These are phyloP conservation scores for Viola pubescens DNA, from an alignment of 441 rosid species.

Conservation along the genomic window DNA sequence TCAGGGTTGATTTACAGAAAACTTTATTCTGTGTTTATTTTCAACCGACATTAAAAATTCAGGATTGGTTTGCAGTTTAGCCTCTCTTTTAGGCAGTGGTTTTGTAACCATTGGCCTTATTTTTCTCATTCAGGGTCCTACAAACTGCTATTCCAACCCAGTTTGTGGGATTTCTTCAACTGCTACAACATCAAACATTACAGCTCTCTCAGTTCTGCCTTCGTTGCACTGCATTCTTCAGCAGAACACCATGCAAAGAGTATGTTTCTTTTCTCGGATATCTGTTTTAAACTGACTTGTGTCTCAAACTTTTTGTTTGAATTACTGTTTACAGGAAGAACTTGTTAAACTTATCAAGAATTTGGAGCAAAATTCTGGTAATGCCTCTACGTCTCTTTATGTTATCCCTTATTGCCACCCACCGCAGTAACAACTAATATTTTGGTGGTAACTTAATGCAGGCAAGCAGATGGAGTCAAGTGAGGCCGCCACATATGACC, in stretches of 20 bases:
- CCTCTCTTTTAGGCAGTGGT: constrained; percentile 34
- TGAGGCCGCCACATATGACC: constrained; percentile 45
- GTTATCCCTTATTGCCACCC: constrained; percentile 1
- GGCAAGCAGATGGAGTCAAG: constrained; percentile 56
- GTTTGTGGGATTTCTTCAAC: constrained; percentile 43
- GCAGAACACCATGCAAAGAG: constrained; percentile 77
- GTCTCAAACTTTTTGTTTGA: not conserved
- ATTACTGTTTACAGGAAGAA: constrained; percentile 65
- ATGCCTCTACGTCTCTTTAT: constrained; percentile 11
- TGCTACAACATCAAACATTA: constrained; percentile 34
- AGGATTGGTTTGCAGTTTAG: too few species aligned
- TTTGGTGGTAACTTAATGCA: constrained; percentile 26
- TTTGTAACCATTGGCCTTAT: constrained; percentile 30
- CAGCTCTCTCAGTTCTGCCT: constrained; percentile 53
- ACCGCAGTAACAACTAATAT: not conserved
- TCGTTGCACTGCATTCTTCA: constrained; percentile 76
- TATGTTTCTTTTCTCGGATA: constrained; percentile 18
- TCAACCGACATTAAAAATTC: too few species aligned
- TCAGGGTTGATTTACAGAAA: too few species aligned
- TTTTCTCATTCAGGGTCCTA: constrained; percentile 54
- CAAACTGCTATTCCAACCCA: constrained; percentile 42
- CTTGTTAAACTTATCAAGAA: constrained; percentile 66
- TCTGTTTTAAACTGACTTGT: not conserved
- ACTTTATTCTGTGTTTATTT: too few species aligned
- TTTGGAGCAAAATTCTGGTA: constrained; percentile 81